Conservation (phyloP, 202 grass and related monocot species). For the Cymbopogon flexuosus region DNA sequence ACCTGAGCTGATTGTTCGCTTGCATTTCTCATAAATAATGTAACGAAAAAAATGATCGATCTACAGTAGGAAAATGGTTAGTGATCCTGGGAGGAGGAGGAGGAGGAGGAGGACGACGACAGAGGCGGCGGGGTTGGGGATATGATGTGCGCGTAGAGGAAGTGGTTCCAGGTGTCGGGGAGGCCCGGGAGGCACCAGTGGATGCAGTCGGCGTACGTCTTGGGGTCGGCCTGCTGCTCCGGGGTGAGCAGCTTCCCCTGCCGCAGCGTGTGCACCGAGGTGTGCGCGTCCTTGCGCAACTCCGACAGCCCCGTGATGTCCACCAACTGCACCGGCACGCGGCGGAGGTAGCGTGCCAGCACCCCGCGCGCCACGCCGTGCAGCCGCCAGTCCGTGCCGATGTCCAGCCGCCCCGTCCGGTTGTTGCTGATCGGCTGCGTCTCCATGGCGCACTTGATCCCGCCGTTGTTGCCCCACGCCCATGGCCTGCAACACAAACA, state of each 20-base stretch:
- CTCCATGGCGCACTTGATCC: constrained; percentile 87
- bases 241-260: constrained; percentile 63
- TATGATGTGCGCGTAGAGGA: constrained; percentile 65
- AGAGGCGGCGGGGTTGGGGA: not conserved
- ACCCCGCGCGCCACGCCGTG: constrained; percentile 55
- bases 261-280: constrained; percentile 80
- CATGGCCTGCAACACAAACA: constrained; percentile 30
- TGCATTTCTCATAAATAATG: not conserved
- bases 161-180: constrained; percentile 88
- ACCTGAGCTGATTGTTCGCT: not conserved
- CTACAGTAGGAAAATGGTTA: not conserved
- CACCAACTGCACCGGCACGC: constrained; percentile 59
- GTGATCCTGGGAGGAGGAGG: not conserved
- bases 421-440: constrained; percentile 57
- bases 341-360: constrained; percentile 35
- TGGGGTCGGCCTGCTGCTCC: constrained; percentile 56
- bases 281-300: constrained; percentile 85
- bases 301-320: constrained; percentile 78
- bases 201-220: constrained; percentile 83
- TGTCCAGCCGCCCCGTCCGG: constrained; percentile 45
- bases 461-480: constrained; percentile 51
- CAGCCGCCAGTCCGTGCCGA: constrained; percentile 85
- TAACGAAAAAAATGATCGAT: not conserved
- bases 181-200: constrained; percentile 92
- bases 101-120: too few species aligned